Base-by-base conservation (phyloP, 768 basidiomycete species). In the Tylopilus sp. region DNA sequence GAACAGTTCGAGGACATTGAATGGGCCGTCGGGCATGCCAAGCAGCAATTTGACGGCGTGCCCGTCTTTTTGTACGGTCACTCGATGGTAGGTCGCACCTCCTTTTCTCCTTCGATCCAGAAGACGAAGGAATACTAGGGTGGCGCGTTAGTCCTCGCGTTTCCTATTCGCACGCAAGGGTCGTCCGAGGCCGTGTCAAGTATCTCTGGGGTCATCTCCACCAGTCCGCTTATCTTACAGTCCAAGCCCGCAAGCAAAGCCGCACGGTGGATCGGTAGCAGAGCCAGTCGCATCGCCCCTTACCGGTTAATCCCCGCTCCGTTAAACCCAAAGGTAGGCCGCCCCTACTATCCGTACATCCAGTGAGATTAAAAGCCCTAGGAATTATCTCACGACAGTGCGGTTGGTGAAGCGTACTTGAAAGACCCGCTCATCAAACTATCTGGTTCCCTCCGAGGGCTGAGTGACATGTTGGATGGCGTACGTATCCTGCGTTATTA, bases 21-120 rank as follows among this genome's bases (percentile, higher is more conserved):
- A 16, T 90, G 85, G 86, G 86, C 85, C 17, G 57, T 90, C 12
- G 66, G 71, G 45, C 74, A 83, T 56, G 74, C 73, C 22, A 75
- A 74, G 61, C 68, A 77, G 56, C 59, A 58, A 22, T 71, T 64
- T 8, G 50, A 47, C 0, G 75, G 70, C 2, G 60, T 81, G 4
- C 86, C 88, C 19, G 53, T 86, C 16, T 89, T 90, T 63, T 64
- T 92, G 30, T 83, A 84, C 72, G 90, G 87, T 1, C 87, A 89
- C 65, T 90, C 88, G 1, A 89, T 89, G 88, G 87, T 85, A 57
- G 26, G 76, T 63, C n/a, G 28, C 8, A 12, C 29, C 4, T 44
- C 7, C 45, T 8, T 24, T 12, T 11, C 17, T 10, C 29, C 34
- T 5, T 19, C 33, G 48, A 16, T 9, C 38, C 6, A 47, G 61